Conservation (phyloP, 257 asterid genomes). For the Plantago major region DNA sequence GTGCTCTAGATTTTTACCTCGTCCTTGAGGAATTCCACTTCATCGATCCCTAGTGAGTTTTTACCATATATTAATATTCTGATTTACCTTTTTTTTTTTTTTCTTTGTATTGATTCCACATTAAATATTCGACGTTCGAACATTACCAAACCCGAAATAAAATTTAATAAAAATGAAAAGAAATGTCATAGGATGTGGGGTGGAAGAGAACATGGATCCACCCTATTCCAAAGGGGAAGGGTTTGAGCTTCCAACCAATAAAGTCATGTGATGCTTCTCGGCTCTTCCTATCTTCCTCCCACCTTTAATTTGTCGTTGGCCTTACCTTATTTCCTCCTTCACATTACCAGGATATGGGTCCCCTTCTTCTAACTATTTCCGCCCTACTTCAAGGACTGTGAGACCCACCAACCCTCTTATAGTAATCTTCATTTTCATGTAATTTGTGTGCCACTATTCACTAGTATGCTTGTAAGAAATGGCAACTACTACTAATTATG, state of each 20-base stretch:
- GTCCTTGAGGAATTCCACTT: too few species aligned
- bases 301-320: not conserved
- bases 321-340: too few species aligned
- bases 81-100: too few species aligned
- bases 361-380: slow-evolving; percentile 16
- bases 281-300: slow-evolving; percentile 34
- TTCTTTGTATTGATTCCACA: too few species aligned
- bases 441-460: not conserved
- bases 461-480: slow-evolving; percentile 9
- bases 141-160: too few species aligned
- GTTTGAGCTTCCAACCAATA: slow-evolving; percentile 45
- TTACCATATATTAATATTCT: too few species aligned
- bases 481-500: not conserved
- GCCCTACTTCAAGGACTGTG: slow-evolving; percentile 20
- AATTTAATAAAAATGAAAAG: too few species aligned
- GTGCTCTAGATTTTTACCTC: too few species aligned
- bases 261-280: slow-evolving; percentile 51
- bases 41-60: too few species aligned
- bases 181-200: too few species aligned
- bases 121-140: too few species aligned
- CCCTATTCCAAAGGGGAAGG: slow-evolving; percentile 45
- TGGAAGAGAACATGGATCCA: slow-evolving; percentile 49
- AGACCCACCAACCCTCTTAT: slow-evolving; percentile 11
- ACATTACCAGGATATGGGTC: slow-evolving; percentile 20
- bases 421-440: slow-evolving; percentile 3